These are phyloP conservation scores for Physaria fendleri DNA, from an alignment of 345 rosid species.

Conservation along the genomic window DNA sequence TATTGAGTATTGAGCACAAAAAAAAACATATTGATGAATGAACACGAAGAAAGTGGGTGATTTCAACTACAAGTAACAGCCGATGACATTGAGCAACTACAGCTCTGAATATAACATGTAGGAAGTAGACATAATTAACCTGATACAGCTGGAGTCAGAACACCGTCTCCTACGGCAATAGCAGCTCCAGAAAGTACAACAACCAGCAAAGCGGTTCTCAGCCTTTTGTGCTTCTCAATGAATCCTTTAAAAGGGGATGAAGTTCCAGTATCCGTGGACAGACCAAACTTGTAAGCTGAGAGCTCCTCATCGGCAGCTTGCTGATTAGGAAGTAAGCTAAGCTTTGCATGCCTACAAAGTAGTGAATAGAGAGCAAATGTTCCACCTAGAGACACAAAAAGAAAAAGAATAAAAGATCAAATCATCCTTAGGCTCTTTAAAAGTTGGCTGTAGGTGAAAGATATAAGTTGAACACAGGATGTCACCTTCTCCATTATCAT, in stretches of 20 bases:
- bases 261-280: constrained; percentile 32
- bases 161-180: constrained; percentile 90
- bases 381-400: constrained; percentile 50
- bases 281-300: constrained; percentile 66
- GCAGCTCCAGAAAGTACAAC: constrained; percentile 76
- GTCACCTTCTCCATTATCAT: constrained; percentile 85
- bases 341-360: constrained; percentile 83
- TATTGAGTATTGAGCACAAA: neutral
- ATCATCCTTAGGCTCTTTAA: constrained; percentile 3
- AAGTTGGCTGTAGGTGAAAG: neutral
- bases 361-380: constrained; percentile 83
- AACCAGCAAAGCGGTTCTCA: constrained; percentile 63
- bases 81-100: neutral
- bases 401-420: constrained; percentile 10
- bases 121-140: constrained; percentile 32
- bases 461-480: neutral
- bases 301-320: constrained; percentile 98
- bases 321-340: constrained; percentile 88
- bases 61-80: constrained; percentile 1
- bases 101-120: neutral
- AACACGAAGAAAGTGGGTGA: neutral
- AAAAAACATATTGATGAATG: neutral
- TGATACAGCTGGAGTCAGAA: constrained; percentile 87
- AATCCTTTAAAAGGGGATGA: constrained; percentile 57
- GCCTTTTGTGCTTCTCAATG: constrained; percentile 70